A percentile compares a stretch with the other conserved stretches of the same genome.
Evolutionary conservation across 2,329 filamentous ascomycete genomes (phyloP).

Genomic region (Talaromyces funiculosus): DNA sequence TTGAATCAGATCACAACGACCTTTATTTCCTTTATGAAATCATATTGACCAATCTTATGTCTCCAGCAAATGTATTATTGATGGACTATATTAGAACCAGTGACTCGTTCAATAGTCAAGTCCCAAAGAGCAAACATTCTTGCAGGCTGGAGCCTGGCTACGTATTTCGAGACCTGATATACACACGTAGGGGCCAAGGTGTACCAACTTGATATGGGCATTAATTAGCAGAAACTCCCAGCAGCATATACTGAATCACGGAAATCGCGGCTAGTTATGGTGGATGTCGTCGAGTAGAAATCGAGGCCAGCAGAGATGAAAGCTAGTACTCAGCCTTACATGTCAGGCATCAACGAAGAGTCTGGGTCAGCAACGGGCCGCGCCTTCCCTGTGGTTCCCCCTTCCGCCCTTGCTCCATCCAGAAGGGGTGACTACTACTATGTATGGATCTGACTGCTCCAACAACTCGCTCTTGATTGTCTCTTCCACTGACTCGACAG

Average conservation of each 20-base stretch:
- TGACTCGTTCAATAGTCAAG: not conserved
- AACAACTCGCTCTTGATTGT: no score
- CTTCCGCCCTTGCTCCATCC: slow-evolving; percentile 5
- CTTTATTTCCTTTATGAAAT: not conserved
- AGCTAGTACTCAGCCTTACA: not conserved
- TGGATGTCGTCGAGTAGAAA: not conserved
- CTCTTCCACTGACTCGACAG: not conserved
- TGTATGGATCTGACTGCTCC: not conserved
- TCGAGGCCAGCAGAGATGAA: not conserved
- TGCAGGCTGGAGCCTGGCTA: not conserved
- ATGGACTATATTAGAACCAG: no score
- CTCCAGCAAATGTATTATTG: not conserved
- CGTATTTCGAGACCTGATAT: not conserved
- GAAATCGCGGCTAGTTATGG: no score
- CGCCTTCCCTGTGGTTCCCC: slow-evolving; percentile 2
- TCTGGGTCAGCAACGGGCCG: slow-evolving; percentile 14
- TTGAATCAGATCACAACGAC: not conserved
- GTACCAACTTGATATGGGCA: not conserved
- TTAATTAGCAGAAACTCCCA: not conserved
- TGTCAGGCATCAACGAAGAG: not conserved
- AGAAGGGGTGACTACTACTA: no score
- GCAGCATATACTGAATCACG: no score
- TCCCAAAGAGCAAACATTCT: not conserved
- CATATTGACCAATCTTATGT: not conserved
- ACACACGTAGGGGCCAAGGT: not conserved